Evolutionary conservation across 1,284 basidiomycete genomes (phyloP).

Genomic region (Austropuccinia psidii): DNA sequence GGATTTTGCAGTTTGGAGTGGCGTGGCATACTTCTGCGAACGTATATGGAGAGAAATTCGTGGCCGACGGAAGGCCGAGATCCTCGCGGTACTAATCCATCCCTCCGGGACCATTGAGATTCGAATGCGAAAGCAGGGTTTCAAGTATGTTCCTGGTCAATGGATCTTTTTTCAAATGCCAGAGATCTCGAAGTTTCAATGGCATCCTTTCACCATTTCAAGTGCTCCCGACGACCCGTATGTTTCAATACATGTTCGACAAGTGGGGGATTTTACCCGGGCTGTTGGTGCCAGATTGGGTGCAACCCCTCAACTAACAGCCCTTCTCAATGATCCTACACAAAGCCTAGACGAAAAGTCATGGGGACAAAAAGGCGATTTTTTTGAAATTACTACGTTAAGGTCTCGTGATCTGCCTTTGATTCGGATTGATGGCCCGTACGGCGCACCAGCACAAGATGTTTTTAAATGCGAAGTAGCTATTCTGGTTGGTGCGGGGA

Average conservation of each 20-base stretch:
- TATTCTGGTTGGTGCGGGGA: slow-evolving; percentile 76
- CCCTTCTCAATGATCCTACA: slow-evolving; percentile 47
- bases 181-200: slow-evolving; percentile 68
- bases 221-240: slow-evolving; percentile 84
- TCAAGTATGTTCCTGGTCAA: slow-evolving; percentile 80
- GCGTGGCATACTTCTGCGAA: slow-evolving; percentile 74
- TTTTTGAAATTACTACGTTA: slow-evolving; percentile 46
- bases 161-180: slow-evolving; percentile 84
- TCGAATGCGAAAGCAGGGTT: slow-evolving; percentile 73
- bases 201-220: slow-evolving; percentile 81
- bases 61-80: slow-evolving; percentile 61
- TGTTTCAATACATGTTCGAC: slow-evolving; percentile 77
- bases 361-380: slow-evolving; percentile 60
- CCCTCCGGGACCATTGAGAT: slow-evolving; percentile 73
- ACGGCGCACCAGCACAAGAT: slow-evolving; percentile 79
- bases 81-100: slow-evolving; percentile 57
- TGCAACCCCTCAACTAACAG: slow-evolving; percentile 59
- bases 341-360: slow-evolving; percentile 58
- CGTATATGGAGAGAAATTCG: slow-evolving; percentile 69
- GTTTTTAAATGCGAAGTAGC: slow-evolving; percentile 78
- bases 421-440: slow-evolving; percentile 71
- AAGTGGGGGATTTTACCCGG: slow-evolving; percentile 78
- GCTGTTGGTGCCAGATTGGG: slow-evolving; percentile 72
- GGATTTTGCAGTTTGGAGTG: slow-evolving; percentile 78
- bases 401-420: slow-evolving; percentile 54